These are phyloP conservation scores for Metarhizium anisopliae DNA, from an alignment of 2,329 filamentous ascomycete genomes.

Conservation along the genomic window DNA sequence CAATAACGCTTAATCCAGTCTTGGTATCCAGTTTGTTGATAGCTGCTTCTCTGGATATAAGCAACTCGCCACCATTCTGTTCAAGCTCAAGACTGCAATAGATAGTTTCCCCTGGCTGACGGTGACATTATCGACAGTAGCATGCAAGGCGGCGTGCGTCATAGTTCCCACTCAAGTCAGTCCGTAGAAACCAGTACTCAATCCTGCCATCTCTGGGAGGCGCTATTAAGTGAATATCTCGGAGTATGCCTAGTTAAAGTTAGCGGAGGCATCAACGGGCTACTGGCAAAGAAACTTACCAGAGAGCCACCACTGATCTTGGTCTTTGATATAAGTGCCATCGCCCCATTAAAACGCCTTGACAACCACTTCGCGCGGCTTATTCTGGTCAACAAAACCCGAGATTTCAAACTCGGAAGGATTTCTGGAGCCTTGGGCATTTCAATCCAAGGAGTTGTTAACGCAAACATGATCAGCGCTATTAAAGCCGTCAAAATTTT, in stretches of 20 bases:
- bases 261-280: neutral
- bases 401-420: slow-evolving; percentile 60
- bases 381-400: slow-evolving; percentile 28
- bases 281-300: slow-evolving; percentile 24
- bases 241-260: slow-evolving; percentile 42
- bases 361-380: slow-evolving; percentile 46
- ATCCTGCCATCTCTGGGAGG: slow-evolving; percentile 42
- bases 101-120: slow-evolving; percentile 25
- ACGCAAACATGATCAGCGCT: slow-evolving; percentile 60
- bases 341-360: slow-evolving; percentile 58
- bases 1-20: too few species aligned
- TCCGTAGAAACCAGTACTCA: slow-evolving; percentile 49
- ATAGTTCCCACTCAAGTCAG: slow-evolving; percentile 42
- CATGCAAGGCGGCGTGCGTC: slow-evolving; percentile 38
- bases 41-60: neutral
- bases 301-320: slow-evolving; percentile 58
- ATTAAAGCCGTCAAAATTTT: slow-evolving; percentile 62
- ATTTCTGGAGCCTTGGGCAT: slow-evolving; percentile 60
- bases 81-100: slow-evolving; percentile 32
- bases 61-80: slow-evolving; percentile 23
- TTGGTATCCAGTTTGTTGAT: too few species aligned
- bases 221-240: slow-evolving; percentile 54
- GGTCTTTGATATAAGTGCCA: slow-evolving; percentile 58
- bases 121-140: slow-evolving; percentile 35
- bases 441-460: slow-evolving; percentile 53